These are phyloP conservation scores for Magnolia kwangsiensis DNA, from an alignment of 164 flowering plant genomes.

Conservation along the genomic window DNA sequence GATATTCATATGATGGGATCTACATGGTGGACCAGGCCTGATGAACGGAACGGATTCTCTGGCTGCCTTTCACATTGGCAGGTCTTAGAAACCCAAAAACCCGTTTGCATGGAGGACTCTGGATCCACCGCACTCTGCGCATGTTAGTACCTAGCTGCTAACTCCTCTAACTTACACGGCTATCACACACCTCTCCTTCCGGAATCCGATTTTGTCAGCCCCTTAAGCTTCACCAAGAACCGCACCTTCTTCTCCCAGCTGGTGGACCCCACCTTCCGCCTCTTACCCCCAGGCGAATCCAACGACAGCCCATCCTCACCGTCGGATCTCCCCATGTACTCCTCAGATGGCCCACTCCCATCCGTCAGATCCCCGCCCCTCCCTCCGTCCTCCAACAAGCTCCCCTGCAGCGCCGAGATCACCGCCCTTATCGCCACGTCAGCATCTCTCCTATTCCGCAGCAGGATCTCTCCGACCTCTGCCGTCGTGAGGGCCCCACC, in stretches of 20 bases:
- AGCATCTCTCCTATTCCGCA: constrained; percentile 39
- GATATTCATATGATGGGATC: background rate
- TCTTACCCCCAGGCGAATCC: constrained; percentile 23
- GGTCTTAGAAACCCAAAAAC: background rate
- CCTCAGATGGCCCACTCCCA: constrained; percentile 14
- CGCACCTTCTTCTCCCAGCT: constrained; percentile 43
- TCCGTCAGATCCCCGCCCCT: constrained; percentile 5
- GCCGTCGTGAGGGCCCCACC: constrained; percentile 60
- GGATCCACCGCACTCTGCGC: background rate
- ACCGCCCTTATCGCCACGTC: constrained; percentile 52
- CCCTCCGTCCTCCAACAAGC: constrained; percentile 18
- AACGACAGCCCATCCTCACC: constrained; percentile 13
- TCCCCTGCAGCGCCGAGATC: constrained; percentile 40
- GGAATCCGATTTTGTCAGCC: constrained; percentile 55
- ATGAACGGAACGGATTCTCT: background rate
- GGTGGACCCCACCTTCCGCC: constrained; percentile 24
- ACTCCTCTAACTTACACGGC: background rate
- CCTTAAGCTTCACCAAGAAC: constrained; percentile 39
- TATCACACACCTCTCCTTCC: constrained; percentile 12
- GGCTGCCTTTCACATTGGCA: background rate
- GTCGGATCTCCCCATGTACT: constrained; percentile 22
- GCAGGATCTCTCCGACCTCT: constrained; percentile 51
- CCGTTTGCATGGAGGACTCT: background rate
- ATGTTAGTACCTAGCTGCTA: background rate
- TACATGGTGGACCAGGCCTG: background rate